These are phyloP conservation scores for Penicillium desertorum DNA, from an alignment of 495 filamentous ascomycete species.

Conservation along the genomic window DNA sequence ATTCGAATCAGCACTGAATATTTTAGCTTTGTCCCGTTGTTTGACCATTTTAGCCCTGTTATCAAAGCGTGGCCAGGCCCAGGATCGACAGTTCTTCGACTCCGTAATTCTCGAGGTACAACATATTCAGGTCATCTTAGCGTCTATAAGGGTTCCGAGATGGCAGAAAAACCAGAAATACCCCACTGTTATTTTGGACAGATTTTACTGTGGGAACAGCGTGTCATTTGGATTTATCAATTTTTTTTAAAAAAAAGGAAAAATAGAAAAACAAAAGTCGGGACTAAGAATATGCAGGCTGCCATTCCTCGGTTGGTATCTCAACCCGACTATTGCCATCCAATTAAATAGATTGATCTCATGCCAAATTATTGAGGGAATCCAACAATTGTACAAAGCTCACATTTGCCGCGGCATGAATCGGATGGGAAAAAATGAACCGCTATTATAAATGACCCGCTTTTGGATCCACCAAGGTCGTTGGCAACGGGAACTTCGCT, in stretches of 20 bases:
- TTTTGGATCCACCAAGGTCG: background rate
- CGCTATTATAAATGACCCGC: background rate
- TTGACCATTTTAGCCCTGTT: conserved; percentile 8
- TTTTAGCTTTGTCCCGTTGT: conserved; percentile 8
- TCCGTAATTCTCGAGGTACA: too few species aligned
- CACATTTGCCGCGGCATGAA: background rate
- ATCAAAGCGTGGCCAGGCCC: conserved; percentile 5
- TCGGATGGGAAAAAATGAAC: background rate
- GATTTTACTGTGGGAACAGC: background rate
- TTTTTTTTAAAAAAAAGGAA: background rate
- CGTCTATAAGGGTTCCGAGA: background rate
- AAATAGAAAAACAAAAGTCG: background rate
- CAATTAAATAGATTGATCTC: background rate
- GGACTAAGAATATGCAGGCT: conserved; percentile 1
- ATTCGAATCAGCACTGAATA: background rate
- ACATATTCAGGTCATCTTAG: too few species aligned
- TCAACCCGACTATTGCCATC: background rate
- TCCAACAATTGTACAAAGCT: background rate
- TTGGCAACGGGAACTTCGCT: background rate
- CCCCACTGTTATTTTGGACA: background rate
- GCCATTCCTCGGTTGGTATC: background rate
- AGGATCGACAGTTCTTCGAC: background rate
- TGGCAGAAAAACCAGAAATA: too few species aligned
- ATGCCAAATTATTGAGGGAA: background rate
- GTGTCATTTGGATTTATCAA: background rate